Conservation (phyloP, 2,329 filamentous ascomycete species). For the Calonectria honghensis region DNA sequence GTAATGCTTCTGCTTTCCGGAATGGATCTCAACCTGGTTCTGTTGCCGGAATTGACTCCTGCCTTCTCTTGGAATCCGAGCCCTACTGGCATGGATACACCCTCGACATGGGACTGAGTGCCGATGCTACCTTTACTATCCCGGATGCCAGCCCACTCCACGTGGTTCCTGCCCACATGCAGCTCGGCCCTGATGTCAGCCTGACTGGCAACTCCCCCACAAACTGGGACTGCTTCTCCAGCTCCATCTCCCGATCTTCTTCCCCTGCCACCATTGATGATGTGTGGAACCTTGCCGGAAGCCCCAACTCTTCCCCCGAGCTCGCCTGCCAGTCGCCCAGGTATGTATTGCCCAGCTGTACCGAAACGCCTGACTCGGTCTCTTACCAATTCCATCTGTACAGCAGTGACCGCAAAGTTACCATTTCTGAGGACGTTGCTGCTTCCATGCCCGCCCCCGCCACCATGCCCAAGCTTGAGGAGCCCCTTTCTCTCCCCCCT, state of each 20-base stretch:
- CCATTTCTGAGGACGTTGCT: conserved; percentile 56
- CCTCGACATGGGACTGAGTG: conserved; percentile 66
- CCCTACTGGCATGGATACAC: conserved; percentile 69
- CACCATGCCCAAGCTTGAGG: conserved; percentile 55
- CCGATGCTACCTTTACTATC: conserved; percentile 65
- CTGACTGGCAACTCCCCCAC: conserved; percentile 70
- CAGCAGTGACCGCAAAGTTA: conserved; percentile 58
- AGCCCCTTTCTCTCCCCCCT: conserved; percentile 57
- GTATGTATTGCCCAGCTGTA: conserved; percentile 63
- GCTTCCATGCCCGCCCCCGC: conserved; percentile 45
- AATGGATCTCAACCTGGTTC: conserved; percentile 62
- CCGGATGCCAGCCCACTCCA: conserved; percentile 68
- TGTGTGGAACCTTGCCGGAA: conserved; percentile 63
- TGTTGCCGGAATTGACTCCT: conserved; percentile 70
- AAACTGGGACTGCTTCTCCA: conserved; percentile 72
- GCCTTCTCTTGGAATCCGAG: conserved; percentile 71
- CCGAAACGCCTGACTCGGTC: conserved; percentile 36
- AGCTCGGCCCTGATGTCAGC: conserved; percentile 71
- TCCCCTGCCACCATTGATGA: conserved; percentile 71
- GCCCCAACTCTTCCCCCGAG: conserved; percentile 69
- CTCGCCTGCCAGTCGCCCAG: conserved; percentile 71
- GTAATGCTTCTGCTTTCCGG: conserved; percentile 68
- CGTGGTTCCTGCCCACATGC: conserved; percentile 74
- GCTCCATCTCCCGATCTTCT: conserved; percentile 70
- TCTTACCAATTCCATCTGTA: conserved; percentile 49